Conservation (phyloP, 345 rosid genomes). For the rapeseed (Brassica napus) region DNA sequence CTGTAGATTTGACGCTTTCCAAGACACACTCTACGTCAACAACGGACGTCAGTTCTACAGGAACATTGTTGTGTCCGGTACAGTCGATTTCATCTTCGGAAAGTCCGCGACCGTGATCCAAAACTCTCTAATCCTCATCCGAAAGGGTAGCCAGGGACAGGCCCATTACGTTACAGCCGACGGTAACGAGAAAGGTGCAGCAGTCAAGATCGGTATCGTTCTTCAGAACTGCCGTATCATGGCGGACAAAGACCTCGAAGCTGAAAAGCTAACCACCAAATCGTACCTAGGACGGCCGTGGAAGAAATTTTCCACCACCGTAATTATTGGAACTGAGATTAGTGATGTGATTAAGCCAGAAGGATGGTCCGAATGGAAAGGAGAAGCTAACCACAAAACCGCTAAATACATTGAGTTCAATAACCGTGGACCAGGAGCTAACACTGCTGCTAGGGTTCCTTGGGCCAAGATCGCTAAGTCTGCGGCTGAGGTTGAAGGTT, state of each 20-base stretch:
- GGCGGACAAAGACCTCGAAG: slow-evolving; percentile 53
- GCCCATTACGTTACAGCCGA: slow-evolving; percentile 68
- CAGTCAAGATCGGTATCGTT: slow-evolving; percentile 48
- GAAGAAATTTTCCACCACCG: slow-evolving; percentile 57
- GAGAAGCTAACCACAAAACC: slow-evolving; percentile 29
- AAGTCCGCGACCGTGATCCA: slow-evolving; percentile 59
- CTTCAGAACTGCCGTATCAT: slow-evolving; percentile 78
- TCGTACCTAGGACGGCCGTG: slow-evolving; percentile 80
- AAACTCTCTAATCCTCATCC: slow-evolving; percentile 58
- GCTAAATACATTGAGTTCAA: slow-evolving; percentile 54
- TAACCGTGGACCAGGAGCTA: slow-evolving; percentile 68
- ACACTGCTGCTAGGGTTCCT: slow-evolving; percentile 43
- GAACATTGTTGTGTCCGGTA: slow-evolving; percentile 69
- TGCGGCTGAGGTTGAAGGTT: slow-evolving; percentile 46
- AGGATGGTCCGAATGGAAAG: slow-evolving; percentile 63
- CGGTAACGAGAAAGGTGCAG: slow-evolving; percentile 37
- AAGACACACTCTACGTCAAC: slow-evolving; percentile 67
- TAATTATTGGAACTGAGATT: slow-evolving; percentile 54
- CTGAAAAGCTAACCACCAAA: slow-evolving; percentile 29
- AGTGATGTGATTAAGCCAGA: slow-evolving; percentile 60
- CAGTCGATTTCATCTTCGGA: slow-evolving; percentile 80
- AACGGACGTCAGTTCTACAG: slow-evolving; percentile 65
- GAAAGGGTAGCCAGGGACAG: slow-evolving; percentile 46
- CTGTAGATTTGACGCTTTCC: slow-evolving; percentile 68
- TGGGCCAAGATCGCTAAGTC: slow-evolving; percentile 50